Percentiles rank a stretch among this genome's conserved stretches.
phyloP scores from a whole-genome alignment of 495 filamentous ascomycete species.

The Xylaria cubensis region DNA sequence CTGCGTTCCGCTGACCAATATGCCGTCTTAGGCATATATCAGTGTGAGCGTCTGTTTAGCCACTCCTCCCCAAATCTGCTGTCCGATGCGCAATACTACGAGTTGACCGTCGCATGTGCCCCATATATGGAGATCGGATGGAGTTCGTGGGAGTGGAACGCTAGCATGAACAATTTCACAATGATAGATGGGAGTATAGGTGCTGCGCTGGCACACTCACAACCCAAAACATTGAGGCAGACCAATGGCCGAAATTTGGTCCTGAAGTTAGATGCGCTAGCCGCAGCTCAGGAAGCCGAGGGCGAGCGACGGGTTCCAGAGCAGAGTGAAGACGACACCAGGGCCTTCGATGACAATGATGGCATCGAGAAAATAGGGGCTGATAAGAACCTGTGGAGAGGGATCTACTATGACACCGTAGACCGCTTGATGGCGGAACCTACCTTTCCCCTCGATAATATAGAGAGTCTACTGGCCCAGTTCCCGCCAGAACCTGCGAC shows the following conservation, averaged over 20 bases:
- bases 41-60: slow-evolving; percentile 19
- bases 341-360: neutral
- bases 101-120: slow-evolving; percentile 8
- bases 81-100: neutral
- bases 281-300: neutral
- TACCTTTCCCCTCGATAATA: neutral
- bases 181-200: neutral
- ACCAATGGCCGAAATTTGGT: slow-evolving; percentile 21
- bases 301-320: neutral
- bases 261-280: slow-evolving; percentile 18
- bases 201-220: slow-evolving; percentile 17
- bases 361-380: neutral
- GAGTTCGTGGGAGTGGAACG: slow-evolving; percentile 18
- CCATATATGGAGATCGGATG: slow-evolving; percentile 18
- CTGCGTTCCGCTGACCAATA: neutral
- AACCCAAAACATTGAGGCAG: neutral
- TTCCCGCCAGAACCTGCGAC: neutral
- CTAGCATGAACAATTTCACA: neutral
- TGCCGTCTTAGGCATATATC: slow-evolving; percentile 2
- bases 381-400: neutral
- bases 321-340: neutral
- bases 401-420: neutral
- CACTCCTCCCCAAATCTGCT: slow-evolving; percentile 2
- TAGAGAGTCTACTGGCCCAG: neutral
- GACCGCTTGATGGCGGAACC: neutral